Percentiles rank a stretch among this genome's conserved stretches.
Evolutionary conservation across 495 filamentous ascomycete species (phyloP).

Genomic region (Staphylotrichum tortipilum): DNA sequence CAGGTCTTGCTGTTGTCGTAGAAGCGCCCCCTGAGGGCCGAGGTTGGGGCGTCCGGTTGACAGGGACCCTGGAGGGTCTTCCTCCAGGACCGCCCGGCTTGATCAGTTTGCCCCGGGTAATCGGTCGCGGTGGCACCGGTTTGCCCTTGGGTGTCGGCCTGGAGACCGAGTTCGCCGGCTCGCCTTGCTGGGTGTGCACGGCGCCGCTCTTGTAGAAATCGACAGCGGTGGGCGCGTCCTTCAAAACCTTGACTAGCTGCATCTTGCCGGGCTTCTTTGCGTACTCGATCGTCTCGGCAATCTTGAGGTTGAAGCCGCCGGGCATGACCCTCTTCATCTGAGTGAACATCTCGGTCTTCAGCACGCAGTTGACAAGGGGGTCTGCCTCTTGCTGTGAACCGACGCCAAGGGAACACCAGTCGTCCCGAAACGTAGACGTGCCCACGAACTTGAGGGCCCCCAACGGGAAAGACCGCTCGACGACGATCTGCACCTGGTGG

Average conservation of each 20-base stretch:
- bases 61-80: slow-evolving; percentile 58
- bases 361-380: slow-evolving; percentile 79
- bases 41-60: slow-evolving; percentile 45
- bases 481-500: slow-evolving; percentile 66
- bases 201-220: slow-evolving; percentile 91
- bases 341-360: slow-evolving; percentile 97
- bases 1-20: slow-evolving; percentile 10
- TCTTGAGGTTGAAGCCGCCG: slow-evolving; percentile 71
- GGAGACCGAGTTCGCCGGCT: slow-evolving; percentile 74
- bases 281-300: slow-evolving; percentile 80
- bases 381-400: slow-evolving; percentile 86
- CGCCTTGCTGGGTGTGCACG: slow-evolving; percentile 77
- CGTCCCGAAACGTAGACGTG: slow-evolving; percentile 71
- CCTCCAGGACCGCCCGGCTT: slow-evolving; percentile 82
- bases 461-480: slow-evolving; percentile 73
- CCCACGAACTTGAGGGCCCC: slow-evolving; percentile 82
- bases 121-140: slow-evolving; percentile 75
- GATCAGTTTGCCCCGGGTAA: slow-evolving; percentile 83
- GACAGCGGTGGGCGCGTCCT: slow-evolving; percentile 65
- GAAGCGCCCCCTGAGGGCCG: slow-evolving; percentile 21
- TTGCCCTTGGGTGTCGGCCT: slow-evolving; percentile 78
- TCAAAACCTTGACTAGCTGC: slow-evolving; percentile 75
- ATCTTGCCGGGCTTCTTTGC: slow-evolving; percentile 97
- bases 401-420: slow-evolving; percentile 91
- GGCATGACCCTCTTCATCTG: slow-evolving; percentile 69